These are phyloP conservation scores for Streptanthus diversifolius DNA, from an alignment of 345 rosid genomes.

Conservation along the genomic window DNA sequence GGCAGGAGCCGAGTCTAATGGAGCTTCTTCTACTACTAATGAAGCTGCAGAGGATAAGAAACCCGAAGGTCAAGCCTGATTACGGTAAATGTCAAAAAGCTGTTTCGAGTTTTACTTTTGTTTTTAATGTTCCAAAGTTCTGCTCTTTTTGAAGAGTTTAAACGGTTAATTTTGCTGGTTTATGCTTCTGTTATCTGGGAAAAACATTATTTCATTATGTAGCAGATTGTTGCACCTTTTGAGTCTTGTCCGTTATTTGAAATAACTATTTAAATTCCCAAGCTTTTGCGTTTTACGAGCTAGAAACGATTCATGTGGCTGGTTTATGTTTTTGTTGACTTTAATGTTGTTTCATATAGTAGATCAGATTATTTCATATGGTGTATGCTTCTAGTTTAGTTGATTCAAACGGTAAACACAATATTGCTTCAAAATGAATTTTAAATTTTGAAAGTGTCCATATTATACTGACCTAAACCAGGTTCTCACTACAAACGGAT, in stretches of 20 bases:
- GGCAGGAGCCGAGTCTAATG: constrained; percentile 51
- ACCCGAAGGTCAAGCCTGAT: constrained; percentile 32
- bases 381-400: not conserved
- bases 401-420: not conserved
- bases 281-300: not conserved
- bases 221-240: not conserved
- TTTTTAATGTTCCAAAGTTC: not conserved
- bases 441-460: not conserved
- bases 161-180: not conserved
- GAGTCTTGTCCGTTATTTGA: constrained; percentile 2
- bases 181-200: not conserved
- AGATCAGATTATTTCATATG: not conserved
- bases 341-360: not conserved
- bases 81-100: constrained; percentile 6
- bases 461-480: not conserved
- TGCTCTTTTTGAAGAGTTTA: not conserved
- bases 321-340: not conserved
- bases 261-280: not conserved
- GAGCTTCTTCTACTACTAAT: constrained; percentile 35
- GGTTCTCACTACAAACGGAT: too few relatives aligned
- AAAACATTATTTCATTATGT: not conserved
- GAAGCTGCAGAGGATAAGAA: constrained; percentile 52
- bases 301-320: not conserved
- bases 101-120: constrained; percentile 1
- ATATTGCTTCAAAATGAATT: not conserved